phyloP scores from a whole-genome alignment of 139 green algal species.

The Volvox reticuliferus region DNA sequence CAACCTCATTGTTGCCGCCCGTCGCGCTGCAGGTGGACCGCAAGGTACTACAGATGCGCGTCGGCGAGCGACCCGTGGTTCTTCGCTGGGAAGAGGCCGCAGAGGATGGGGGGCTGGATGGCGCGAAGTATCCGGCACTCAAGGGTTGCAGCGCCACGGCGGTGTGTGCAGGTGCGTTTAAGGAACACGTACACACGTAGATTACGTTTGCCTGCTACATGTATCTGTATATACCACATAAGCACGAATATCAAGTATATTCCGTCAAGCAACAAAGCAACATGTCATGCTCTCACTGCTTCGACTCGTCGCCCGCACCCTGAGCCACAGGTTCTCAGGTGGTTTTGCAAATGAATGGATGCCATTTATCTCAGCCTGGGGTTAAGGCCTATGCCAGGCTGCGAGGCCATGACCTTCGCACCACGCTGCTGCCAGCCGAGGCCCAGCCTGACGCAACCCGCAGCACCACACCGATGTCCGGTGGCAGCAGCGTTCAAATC shows the following conservation, averaged over 20 bases:
- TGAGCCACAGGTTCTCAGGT: background rate
- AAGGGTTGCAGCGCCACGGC: conserved; percentile 10
- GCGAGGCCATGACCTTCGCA: conserved; percentile 14
- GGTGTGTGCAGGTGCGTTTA: conserved; percentile 30
- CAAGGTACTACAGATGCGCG: conserved; percentile 39
- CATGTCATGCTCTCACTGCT: too few species aligned
- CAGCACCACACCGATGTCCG: background rate
- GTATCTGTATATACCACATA: too few species aligned
- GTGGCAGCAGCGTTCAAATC: background rate
- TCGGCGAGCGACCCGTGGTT: conserved; percentile 36
- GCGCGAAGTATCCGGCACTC: conserved; percentile 11
- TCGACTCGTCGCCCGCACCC: background rate
- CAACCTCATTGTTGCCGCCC: background rate
- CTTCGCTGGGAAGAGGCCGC: conserved; percentile 37
- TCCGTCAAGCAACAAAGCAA: too few species aligned
- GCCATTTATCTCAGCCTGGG: background rate
- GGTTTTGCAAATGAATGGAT: background rate
- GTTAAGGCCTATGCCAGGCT: conserved; percentile 18
- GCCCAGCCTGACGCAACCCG: background rate
- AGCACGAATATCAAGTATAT: too few species aligned
- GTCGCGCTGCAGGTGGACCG: conserved; percentile 12
- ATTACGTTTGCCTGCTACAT: too few species aligned
- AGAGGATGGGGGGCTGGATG: conserved; percentile 13
- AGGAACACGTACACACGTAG: too few species aligned
- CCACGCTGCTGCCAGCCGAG: background rate